These are phyloP conservation scores for Hypomyces rosellus DNA, from an alignment of 2,329 filamentous ascomycete genomes.

Conservation along the genomic window DNA sequence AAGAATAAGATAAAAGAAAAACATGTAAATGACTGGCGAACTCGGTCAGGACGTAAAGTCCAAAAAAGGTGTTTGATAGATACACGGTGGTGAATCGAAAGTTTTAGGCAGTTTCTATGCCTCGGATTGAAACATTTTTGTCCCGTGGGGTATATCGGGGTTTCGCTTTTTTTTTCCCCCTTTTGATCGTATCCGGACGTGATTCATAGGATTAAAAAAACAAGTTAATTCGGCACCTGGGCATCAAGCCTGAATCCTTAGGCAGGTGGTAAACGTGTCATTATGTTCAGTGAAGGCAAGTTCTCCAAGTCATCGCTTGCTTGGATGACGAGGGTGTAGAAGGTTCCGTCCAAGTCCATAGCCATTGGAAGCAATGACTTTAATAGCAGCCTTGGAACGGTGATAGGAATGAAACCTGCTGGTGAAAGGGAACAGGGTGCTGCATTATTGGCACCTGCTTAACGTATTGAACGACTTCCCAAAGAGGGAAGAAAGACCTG, in stretches of 20 bases:
- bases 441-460: slow-evolving; percentile 43
- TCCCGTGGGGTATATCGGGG: not conserved
- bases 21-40: too few relatives aligned
- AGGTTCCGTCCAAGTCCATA: not conserved
- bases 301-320: not conserved
- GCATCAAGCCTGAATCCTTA: not conserved
- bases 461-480: slow-evolving; percentile 48
- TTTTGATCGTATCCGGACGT: not conserved
- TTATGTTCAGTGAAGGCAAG: slow-evolving; percentile 2
- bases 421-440: slow-evolving; percentile 45
- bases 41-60: too few relatives aligned
- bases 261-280: not conserved
- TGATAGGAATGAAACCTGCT: slow-evolving; percentile 46
- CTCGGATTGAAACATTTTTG: slow-evolving; percentile 1
- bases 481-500: slow-evolving; percentile 45
- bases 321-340: not conserved
- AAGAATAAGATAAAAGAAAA: slow-evolving; percentile 6
- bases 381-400: slow-evolving; percentile 48
- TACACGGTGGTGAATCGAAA: slow-evolving; percentile 11
- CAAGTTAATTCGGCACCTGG: not conserved
- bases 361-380: slow-evolving; percentile 7
- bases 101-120: not conserved
- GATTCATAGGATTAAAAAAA: not conserved
- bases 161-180: not conserved
- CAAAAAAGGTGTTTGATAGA: slow-evolving; percentile 2